phyloP scores from a whole-genome alignment of 2,329 filamentous ascomycete species.

The Xylariaceae sp. region DNA sequence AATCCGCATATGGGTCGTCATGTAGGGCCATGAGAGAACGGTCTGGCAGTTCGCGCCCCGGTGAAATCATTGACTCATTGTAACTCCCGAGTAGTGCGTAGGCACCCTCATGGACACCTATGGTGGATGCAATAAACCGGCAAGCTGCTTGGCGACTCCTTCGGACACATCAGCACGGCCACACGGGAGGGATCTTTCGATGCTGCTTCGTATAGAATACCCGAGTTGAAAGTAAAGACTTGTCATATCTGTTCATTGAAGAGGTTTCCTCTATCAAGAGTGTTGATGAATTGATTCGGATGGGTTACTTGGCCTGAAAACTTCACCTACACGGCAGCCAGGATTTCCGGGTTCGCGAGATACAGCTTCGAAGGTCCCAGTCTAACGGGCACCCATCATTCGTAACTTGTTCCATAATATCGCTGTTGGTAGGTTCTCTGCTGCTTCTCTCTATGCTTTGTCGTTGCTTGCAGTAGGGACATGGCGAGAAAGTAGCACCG shows the following conservation, averaged over 20 bases:
- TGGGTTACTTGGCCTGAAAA: not conserved
- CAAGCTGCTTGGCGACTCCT: not conserved
- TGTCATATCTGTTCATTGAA: not conserved
- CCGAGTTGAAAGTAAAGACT: not conserved
- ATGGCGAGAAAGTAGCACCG: slow-evolving; percentile 10
- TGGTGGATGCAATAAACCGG: not conserved
- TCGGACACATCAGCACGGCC: not conserved
- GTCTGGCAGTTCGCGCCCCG: not conserved
- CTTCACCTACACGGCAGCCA: not conserved
- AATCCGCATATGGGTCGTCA: not conserved
- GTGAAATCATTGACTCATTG: not conserved
- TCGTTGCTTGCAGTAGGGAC: not conserved
- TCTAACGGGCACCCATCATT: not conserved
- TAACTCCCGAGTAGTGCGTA: not conserved
- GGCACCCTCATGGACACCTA: not conserved
- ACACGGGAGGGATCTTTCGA: not conserved
- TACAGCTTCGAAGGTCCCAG: not conserved
- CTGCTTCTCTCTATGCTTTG: not conserved
- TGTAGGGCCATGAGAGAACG: not conserved
- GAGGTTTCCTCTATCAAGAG: not conserved
- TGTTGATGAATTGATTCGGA: not conserved
- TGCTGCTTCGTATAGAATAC: not conserved
- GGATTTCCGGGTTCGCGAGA: slow-evolving; percentile 3
- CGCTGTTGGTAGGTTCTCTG: not conserved
- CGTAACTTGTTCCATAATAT: not conserved